phyloP scores from a whole-genome alignment of 164 flowering plant genomes.

The Dillenia turbinata region DNA sequence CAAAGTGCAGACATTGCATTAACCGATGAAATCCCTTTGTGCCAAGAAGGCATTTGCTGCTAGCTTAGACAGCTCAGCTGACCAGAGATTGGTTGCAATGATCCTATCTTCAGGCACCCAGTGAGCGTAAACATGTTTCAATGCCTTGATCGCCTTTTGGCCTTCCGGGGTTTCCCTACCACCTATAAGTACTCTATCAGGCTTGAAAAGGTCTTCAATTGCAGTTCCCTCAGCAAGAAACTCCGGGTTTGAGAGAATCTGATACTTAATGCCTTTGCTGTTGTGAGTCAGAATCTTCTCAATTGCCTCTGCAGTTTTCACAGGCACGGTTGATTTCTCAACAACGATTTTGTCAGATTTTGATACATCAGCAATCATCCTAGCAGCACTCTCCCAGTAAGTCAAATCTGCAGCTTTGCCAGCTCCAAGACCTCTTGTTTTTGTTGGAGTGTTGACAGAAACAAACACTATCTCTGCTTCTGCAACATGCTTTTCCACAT shows the following conservation, averaged over 20 bases:
- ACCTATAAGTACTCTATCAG: slow-evolving; percentile 52
- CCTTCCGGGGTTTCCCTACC: slow-evolving; percentile 54
- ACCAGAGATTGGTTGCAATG: slow-evolving; percentile 46
- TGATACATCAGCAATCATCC: slow-evolving; percentile 55
- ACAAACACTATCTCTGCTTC: slow-evolving; percentile 55
- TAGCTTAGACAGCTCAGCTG: slow-evolving; percentile 57
- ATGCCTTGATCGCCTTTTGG: slow-evolving; percentile 38
- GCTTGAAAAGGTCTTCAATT: slow-evolving; percentile 38
- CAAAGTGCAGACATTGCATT: slow-evolving; percentile 64
- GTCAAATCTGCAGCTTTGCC: slow-evolving; percentile 60
- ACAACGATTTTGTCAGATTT: slow-evolving; percentile 50
- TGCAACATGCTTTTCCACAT: slow-evolving; percentile 41
- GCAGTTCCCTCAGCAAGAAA: slow-evolving; percentile 62
- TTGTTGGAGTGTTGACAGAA: slow-evolving; percentile 55
- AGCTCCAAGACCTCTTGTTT: slow-evolving; percentile 47
- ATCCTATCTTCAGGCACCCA: slow-evolving; percentile 50
- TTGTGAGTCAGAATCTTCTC: slow-evolving; percentile 48
- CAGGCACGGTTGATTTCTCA: slow-evolving; percentile 58
- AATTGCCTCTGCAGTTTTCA: slow-evolving; percentile 53
- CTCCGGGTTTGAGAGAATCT: slow-evolving; percentile 52
- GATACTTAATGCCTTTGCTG: slow-evolving; percentile 41
- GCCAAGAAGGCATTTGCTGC: slow-evolving; percentile 64
- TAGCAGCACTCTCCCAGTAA: slow-evolving; percentile 60
- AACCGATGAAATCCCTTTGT: slow-evolving; percentile 55
- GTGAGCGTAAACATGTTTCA: slow-evolving; percentile 52